A percentile compares a stretch with the other conserved stretches of the same genome.
Conservation (phyloP, 371 early-diverging fungal genomes). For the Mortierella sp. region DNA sequence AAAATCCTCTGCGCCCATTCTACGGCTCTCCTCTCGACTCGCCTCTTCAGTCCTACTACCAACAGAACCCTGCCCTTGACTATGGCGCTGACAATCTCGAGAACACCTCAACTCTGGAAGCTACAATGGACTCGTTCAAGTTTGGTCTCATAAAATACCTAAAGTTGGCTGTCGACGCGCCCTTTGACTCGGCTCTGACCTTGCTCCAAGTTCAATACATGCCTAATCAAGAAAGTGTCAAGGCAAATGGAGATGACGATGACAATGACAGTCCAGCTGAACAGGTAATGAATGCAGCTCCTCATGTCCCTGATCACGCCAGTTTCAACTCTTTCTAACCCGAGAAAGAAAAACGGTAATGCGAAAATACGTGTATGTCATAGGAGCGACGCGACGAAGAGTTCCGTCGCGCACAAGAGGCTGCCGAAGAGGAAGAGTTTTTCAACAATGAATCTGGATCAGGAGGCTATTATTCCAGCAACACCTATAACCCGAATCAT, state of each 20-base stretch:
- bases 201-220: conserved; percentile 85
- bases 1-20: conserved; percentile 52
- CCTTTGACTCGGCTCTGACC: conserved; percentile 83
- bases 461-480: conserved; percentile 35
- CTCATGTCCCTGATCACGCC: not conserved
- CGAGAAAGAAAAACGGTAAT: not conserved
- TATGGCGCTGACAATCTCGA: conserved; percentile 22
- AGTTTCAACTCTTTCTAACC: too few relatives aligned
- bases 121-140: conserved; percentile 61
- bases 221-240: conserved; percentile 66
- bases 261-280: conserved; percentile 41
- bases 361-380: not conserved
- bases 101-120: conserved; percentile 19
- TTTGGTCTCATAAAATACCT: conserved; percentile 77
- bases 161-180: conserved; percentile 74
- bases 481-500: conserved; percentile 34
- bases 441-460: conserved; percentile 27
- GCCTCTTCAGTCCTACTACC: conserved; percentile 41
- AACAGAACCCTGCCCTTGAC: conserved; percentile 19
- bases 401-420: conserved; percentile 45
- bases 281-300: conserved; percentile 15
- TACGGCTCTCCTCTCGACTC: conserved; percentile 33
- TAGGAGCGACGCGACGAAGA: conserved; percentile 50
- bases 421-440: conserved; percentile 43
- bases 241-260: conserved; percentile 28